Evolutionary conservation across 2,329 filamentous ascomycete species (phyloP).

Genomic region (Penicillium oxalicum): DNA sequence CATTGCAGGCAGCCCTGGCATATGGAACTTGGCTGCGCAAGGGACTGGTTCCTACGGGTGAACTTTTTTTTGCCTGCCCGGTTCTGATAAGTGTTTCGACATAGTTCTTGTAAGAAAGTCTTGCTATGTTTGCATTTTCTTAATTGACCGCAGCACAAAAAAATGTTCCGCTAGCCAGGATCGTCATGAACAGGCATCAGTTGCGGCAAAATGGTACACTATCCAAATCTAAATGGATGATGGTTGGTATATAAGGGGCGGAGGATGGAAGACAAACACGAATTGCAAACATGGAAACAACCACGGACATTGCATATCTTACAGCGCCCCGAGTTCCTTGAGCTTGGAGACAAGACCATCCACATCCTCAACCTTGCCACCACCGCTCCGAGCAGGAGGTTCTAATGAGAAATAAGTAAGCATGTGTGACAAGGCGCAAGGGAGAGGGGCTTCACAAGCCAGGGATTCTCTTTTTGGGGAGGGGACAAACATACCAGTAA

Average conservation of each 20-base stretch:
- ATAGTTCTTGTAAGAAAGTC: too few species aligned
- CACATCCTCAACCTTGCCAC: conserved; percentile 95
- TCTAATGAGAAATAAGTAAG: conserved; percentile 47
- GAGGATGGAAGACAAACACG: conserved; percentile 7
- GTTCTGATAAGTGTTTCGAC: too few species aligned
- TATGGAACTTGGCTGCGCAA: too few species aligned
- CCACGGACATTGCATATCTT: conserved; percentile 21
- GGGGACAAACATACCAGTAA: conserved; percentile 72
- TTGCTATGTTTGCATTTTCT: neutral
- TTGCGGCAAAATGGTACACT: conserved; percentile 5
- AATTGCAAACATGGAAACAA: conserved; percentile 1
- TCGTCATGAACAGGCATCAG: conserved; percentile 3
- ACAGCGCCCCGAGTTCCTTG: conserved; percentile 92
- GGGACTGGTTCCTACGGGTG: too few species aligned
- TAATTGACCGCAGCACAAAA: neutral
- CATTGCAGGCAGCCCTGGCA: too few species aligned
- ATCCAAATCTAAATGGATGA: conserved; percentile 6
- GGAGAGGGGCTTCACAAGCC: too few species aligned
- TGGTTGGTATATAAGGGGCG: conserved; percentile 21
- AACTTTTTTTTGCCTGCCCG: too few species aligned
- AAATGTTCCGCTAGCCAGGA: conserved; percentile 4
- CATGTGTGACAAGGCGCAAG: neutral
- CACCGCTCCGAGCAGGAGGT: conserved; percentile 79
- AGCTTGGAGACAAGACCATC: conserved; percentile 89
- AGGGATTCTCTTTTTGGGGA: too few species aligned